A percentile compares a stretch with the other conserved stretches of the same genome.
These are phyloP conservation scores for Epichloe amarillans DNA, from an alignment of 2,329 filamentous ascomycete genomes.

Conservation along the genomic window DNA sequence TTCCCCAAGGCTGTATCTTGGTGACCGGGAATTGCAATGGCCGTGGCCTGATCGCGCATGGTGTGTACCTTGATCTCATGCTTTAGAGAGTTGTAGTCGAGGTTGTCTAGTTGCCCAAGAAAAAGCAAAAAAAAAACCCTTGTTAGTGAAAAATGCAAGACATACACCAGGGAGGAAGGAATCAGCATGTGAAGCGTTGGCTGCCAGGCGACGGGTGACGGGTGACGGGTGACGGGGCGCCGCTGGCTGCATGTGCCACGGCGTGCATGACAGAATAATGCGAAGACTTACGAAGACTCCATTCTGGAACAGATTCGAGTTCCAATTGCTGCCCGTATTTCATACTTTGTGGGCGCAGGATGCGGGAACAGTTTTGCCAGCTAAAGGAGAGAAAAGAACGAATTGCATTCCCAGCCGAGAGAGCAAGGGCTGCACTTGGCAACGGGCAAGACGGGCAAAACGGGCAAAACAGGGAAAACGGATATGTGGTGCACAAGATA, in stretches of 20 bases:
- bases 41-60: slow-evolving; percentile 52
- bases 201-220: not conserved
- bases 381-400: not conserved
- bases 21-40: slow-evolving; percentile 63
- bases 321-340: slow-evolving; percentile 44
- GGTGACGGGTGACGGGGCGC: too few relatives aligned
- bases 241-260: not conserved
- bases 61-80: slow-evolving; percentile 73
- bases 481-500: too few relatives aligned
- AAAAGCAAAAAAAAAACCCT: not conserved
- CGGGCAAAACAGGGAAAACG: too few relatives aligned
- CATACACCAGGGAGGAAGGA: not conserved
- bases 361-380: not conserved
- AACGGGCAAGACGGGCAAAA: too few relatives aligned
- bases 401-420: not conserved
- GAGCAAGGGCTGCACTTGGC: too few relatives aligned
- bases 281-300: slow-evolving; percentile 52
- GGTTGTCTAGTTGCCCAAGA: slow-evolving; percentile 47
- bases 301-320: slow-evolving; percentile 67
- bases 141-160: not conserved
- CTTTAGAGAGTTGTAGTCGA: slow-evolving; percentile 82
- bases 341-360: slow-evolving; percentile 14
- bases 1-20: slow-evolving; percentile 41
- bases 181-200: not conserved
- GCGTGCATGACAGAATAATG: not conserved